Evolutionary conservation across 345 rosid genomes (phyloP).

Genomic region (Conringia planisiliqua): DNA sequence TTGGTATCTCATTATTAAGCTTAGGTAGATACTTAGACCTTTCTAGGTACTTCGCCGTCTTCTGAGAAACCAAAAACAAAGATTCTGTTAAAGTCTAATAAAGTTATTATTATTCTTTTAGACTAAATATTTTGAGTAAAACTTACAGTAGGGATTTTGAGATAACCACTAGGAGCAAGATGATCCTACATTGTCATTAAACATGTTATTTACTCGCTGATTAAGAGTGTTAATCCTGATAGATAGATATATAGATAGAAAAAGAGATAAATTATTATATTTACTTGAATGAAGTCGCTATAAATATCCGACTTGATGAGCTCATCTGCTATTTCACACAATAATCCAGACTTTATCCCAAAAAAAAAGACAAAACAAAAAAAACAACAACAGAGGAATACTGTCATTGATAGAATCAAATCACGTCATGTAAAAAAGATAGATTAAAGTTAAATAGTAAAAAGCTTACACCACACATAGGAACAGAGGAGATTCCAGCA

Average conservation of each 20-base stretch:
- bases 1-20: conserved; percentile 77
- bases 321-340: conserved; percentile 57
- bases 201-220: neutral
- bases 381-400: neutral
- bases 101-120: neutral
- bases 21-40: conserved; percentile 73
- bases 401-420: neutral
- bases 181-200: conserved; percentile 24
- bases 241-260: neutral
- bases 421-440: neutral
- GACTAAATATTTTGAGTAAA: neutral
- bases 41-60: conserved; percentile 5
- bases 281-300: conserved; percentile 78
- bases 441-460: neutral
- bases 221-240: neutral
- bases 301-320: conserved; percentile 66
- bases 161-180: conserved; percentile 34
- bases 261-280: neutral
- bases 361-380: neutral
- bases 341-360: conserved; percentile 56
- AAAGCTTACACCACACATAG: conserved; percentile 81
- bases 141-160: conserved; percentile 33
- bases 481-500: conserved; percentile 96
- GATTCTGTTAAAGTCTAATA: neutral
- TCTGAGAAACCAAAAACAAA: conserved; percentile 23